A percentile compares a stretch with the other conserved stretches of the same genome.
These are phyloP conservation scores for Lepidium sativum DNA, from an alignment of 345 rosid genomes.

Conservation along the genomic window DNA sequence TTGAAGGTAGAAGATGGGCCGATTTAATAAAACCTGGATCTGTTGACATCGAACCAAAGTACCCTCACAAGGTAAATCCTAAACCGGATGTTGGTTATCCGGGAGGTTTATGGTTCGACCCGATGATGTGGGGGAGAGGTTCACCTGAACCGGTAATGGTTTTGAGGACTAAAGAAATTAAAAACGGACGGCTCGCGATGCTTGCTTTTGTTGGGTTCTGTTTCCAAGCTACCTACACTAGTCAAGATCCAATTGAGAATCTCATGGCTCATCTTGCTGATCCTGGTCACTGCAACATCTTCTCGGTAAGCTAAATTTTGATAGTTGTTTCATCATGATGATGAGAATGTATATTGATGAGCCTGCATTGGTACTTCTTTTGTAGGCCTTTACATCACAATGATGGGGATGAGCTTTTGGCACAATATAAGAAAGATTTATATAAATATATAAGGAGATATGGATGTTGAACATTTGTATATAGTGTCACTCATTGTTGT, in stretches of 20 bases:
- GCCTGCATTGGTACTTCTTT: not conserved
- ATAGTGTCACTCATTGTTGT: not conserved
- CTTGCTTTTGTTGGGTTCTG: constrained; percentile 80
- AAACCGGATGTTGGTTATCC: constrained; percentile 82
- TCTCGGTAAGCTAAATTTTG: constrained; percentile 43
- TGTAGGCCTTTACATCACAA: constrained; percentile 58
- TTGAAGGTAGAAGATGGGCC: constrained; percentile 90
- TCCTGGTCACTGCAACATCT: constrained; percentile 90
- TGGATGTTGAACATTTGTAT: not conserved
- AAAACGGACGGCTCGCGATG: constrained; percentile 92
- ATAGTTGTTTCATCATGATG: not conserved
- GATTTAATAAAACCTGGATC: constrained; percentile 79
- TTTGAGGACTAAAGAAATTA: constrained; percentile 86
- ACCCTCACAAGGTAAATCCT: constrained; percentile 65
- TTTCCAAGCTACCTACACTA: constrained; percentile 77
- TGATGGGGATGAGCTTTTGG: constrained; percentile 15
- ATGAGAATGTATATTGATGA: not conserved
- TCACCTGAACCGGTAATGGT: constrained; percentile 95
- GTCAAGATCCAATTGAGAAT: constrained; percentile 66
- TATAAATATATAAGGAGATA: too few species aligned
- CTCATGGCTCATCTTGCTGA: constrained; percentile 85
- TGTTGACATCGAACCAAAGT: constrained; percentile 55
- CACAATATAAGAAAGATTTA: too few species aligned
- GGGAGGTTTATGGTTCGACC: constrained; percentile 90
- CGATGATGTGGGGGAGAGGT: constrained; percentile 87